These are phyloP conservation scores for Diophrys appendiculata DNA, from an alignment of 73 alveolate species.

Conservation along the genomic window DNA sequence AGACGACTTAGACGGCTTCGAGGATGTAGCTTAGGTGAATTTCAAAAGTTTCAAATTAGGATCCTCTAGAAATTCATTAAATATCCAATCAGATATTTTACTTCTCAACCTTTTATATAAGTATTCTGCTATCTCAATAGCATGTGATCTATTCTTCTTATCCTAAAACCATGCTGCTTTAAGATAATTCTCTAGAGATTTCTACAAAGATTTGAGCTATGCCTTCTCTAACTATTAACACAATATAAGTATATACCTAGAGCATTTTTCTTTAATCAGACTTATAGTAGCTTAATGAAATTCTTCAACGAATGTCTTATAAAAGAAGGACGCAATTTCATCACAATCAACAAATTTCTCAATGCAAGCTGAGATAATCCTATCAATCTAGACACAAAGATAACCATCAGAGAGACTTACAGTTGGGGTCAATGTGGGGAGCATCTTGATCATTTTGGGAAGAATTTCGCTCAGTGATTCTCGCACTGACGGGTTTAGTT, in stretches of 20 bases:
- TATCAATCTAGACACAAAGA: conserved; percentile 29
- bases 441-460: conserved; percentile 58
- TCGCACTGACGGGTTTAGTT: conserved; percentile 34
- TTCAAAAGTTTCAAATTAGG: conserved; percentile 7
- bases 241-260: conserved; percentile 9
- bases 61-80: conserved; percentile 17
- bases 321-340: conserved; percentile 7
- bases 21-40: conserved; percentile 27
- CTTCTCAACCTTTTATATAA: conserved; percentile 24
- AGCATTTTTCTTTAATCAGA: conserved; percentile 26
- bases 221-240: conserved; percentile 12
- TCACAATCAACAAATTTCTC: conserved; percentile 48
- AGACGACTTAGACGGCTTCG: too few species aligned
- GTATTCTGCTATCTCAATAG: conserved; percentile 42
- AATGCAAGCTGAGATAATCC: conserved; percentile 35
- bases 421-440: conserved; percentile 46
- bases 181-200: conserved; percentile 25
- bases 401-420: conserved; percentile 7
- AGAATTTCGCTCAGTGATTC: conserved; percentile 34
- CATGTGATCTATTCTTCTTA: conserved; percentile 30
- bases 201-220: conserved; percentile 6
- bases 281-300: conserved; percentile 12
- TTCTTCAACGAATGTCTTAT: conserved; percentile 34
- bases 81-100: conserved; percentile 11
- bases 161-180: conserved; percentile 19